Base-by-base conservation (phyloP, 2,329 filamentous ascomycete species). In the Aspergillus sp. region DNA sequence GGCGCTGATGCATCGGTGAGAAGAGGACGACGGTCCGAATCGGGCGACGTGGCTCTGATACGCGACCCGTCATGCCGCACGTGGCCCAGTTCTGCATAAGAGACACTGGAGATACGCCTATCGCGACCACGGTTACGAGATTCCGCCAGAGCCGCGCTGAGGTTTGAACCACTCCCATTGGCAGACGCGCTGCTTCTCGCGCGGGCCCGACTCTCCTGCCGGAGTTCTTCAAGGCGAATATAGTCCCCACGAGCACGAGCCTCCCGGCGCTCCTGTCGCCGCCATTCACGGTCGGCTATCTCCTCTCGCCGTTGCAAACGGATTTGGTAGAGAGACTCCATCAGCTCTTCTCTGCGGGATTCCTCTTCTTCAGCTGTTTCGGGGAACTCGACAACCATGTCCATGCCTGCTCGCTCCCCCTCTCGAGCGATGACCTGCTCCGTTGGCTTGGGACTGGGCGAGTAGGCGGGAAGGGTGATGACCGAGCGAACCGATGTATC, bases 271-370 rank as follows among this genome's bases (percentile, higher is more conserved):
- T 87, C 81, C 50, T 85, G 83, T 55, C 91, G 83, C n/a, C 91
- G 82, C 65, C 90, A 88, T 66, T 96, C 91, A 5, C 92, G 87
- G 63, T 95, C 92, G 4, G 87, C 86, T 41, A 89, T 83, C 73
- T 96, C 90, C 58, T 86, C 83, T 55, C 93, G 86, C 57, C 95
- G 86, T 17, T 91, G 87, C 12, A 91, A 73, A 12, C 95, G 89
- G 61, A 98, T 94, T 74, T 96, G 92, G 74, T 96, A 98, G 43
- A 98, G 78, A 0, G 91, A 87, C 63, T 95, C 91, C 95, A 98
- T 98, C 75, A 97, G 91, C 28, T 91, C 87, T 64, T 98, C 92
- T 12, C 95, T 85, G 56, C 92, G 80, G 2, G 79, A 78, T 73
- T 96, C 92, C 65, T 96, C 87, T 57, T 92, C 90, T 55, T 96